Evolutionary conservation across 2,329 filamentous ascomycete genomes (phyloP).

Genomic region (Venturiaceae sp.): DNA sequence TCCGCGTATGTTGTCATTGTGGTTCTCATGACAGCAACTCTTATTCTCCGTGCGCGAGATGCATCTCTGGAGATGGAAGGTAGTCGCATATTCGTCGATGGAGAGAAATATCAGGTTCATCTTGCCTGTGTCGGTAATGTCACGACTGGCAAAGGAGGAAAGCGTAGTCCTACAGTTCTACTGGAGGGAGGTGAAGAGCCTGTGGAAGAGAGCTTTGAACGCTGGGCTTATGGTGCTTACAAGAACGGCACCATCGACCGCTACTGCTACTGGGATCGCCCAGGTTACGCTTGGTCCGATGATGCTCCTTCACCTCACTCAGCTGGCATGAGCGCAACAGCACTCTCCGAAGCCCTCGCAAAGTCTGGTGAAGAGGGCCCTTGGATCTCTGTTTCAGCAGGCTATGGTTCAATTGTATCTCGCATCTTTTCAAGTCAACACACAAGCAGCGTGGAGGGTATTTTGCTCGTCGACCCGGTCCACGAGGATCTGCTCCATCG

Average conservation of each 20-base stretch:
- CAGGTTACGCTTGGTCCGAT: conserved; percentile 80
- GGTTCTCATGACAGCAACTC: conserved; percentile 66
- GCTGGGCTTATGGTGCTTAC: conserved; percentile 66
- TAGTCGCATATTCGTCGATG: conserved; percentile 69
- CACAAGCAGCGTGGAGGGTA: conserved; percentile 60
- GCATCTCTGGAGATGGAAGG: conserved; percentile 65
- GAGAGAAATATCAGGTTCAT: conserved; percentile 77
- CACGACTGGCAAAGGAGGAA: conserved; percentile 44
- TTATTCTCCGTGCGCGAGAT: conserved; percentile 74
- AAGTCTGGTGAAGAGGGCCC: conserved; percentile 74
- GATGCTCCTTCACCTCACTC: conserved; percentile 90
- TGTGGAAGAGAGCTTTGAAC: conserved; percentile 68
- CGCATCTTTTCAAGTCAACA: conserved; percentile 87
- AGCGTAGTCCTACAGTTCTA: conserved; percentile 65
- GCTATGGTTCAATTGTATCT: conserved; percentile 79
- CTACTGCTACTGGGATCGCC: conserved; percentile 94
- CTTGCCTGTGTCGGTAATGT: conserved; percentile 71
- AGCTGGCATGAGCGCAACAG: conserved; percentile 85
- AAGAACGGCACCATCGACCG: conserved; percentile 73
- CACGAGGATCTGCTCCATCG: conserved; percentile 73
- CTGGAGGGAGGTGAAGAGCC: conserved; percentile 76
- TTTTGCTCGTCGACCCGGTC: conserved; percentile 78
- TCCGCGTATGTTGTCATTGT: conserved; percentile 57
- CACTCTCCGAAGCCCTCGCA: conserved; percentile 75
- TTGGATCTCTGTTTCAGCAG: conserved; percentile 80